Evolutionary conservation across 1,284 basidiomycete species (phyloP).

Genomic region (Ganoderma lingzhi): DNA sequence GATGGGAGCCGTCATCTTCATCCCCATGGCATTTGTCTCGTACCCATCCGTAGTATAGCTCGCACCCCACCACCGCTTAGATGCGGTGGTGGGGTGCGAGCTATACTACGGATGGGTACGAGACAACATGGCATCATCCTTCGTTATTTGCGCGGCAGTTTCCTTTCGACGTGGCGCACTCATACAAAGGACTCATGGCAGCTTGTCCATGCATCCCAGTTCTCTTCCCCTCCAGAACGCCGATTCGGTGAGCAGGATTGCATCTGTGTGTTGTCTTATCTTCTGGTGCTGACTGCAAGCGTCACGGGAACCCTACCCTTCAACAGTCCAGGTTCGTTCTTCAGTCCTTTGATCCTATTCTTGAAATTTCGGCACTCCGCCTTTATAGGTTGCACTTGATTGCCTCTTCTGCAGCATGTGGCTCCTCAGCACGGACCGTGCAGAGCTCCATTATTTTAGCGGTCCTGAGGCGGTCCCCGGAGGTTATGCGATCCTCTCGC

Average conservation of each 20-base stretch:
- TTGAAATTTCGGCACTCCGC: background rate
- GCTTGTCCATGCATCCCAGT: too few relatives aligned
- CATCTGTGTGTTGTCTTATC: background rate
- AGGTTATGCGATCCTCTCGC: constrained; percentile 3
- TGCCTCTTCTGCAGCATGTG: background rate
- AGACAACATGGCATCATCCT: too few relatives aligned
- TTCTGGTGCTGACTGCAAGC: too few relatives aligned
- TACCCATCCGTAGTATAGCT: too few relatives aligned
- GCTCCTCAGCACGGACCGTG: constrained; percentile 6
- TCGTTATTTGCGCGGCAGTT: background rate
- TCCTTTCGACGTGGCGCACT: too few relatives aligned
- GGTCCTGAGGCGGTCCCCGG: background rate
- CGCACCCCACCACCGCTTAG: too few relatives aligned
- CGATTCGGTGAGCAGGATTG: background rate
- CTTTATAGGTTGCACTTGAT: background rate
- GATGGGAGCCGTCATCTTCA: too few relatives aligned
- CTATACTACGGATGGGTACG: too few relatives aligned
- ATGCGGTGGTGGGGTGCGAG: too few relatives aligned
- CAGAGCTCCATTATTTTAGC: constrained; percentile 4
- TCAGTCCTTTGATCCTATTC: background rate
- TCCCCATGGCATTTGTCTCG: too few relatives aligned
- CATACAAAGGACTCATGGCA: too few relatives aligned
- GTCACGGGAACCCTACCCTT: background rate
- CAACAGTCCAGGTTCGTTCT: background rate
- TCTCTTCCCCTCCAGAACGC: background rate